These are phyloP conservation scores for Gaillardinia entomophila DNA, from an alignment of 805 yeast species.

Conservation along the genomic window DNA sequence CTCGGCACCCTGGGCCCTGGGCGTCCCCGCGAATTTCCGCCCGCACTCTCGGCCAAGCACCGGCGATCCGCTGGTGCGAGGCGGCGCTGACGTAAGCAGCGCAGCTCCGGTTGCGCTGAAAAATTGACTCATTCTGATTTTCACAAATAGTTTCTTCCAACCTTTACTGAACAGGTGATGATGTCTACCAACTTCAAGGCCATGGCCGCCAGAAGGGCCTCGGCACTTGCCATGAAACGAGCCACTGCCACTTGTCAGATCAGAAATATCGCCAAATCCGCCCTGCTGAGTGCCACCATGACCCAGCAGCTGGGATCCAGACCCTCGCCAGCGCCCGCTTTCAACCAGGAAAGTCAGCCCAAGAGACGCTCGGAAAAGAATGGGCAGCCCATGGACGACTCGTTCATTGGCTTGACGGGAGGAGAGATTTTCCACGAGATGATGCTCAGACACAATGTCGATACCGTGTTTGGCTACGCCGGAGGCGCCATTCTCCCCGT, in stretches of 20 bases:
- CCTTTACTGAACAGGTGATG: neutral
- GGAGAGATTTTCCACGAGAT: constrained; percentile 98
- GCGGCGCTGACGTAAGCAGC: neutral
- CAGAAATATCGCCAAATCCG: constrained; percentile 27
- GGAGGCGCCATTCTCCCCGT: constrained; percentile 99
- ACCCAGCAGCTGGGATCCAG: constrained; percentile 20
- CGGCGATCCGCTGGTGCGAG: neutral
- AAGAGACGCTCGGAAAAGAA: constrained; percentile 5
- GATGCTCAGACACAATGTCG: constrained; percentile 96
- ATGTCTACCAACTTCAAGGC: neutral
- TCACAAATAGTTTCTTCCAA: neutral
- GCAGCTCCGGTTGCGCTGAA: neutral
- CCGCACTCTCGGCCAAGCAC: no score
- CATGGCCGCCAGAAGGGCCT: neutral
- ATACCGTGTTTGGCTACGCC: constrained; percentile 94
- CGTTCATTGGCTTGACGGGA: constrained; percentile 94
- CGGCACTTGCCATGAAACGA: constrained; percentile 1
- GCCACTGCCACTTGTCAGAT: constrained; percentile 10
- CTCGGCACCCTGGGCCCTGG: no score
- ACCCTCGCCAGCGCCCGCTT: constrained; percentile 48
- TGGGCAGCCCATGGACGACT: constrained; percentile 56
- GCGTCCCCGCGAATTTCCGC: no score
- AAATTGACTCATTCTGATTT: constrained; percentile 1
- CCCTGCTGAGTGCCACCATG: constrained; percentile 23
- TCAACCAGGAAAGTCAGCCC: constrained; percentile 27